Conservation (phyloP, 148 eudicot species). For the Limonium bicolor region DNA sequence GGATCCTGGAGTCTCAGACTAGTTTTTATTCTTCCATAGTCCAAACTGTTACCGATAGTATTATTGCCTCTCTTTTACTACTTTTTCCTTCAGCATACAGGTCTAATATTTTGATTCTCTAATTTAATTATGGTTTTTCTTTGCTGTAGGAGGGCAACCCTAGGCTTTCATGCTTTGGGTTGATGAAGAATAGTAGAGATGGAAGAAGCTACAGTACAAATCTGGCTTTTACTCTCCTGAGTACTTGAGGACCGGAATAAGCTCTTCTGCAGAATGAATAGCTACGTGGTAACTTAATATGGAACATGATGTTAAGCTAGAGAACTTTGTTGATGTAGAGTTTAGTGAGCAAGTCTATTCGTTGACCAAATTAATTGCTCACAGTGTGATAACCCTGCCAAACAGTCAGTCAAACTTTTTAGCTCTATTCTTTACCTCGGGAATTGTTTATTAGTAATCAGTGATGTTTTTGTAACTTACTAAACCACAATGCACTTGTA, state of each 20-base stretch:
- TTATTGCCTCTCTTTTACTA: background rate
- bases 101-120: no score
- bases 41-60: background rate
- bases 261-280: background rate
- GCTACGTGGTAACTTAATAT: no score
- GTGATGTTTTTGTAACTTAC: background rate
- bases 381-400: background rate
- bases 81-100: no score
- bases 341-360: no score
- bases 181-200: constrained; percentile 97
- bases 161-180: constrained; percentile 88
- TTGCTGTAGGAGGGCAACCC: constrained; percentile 66
- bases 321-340: no score
- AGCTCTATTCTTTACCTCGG: background rate
- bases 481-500: no score
- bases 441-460: background rate
- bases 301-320: no score
- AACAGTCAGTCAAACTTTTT: background rate
- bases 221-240: constrained; percentile 94
- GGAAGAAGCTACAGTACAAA: constrained; percentile 97
- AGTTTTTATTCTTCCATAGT: background rate
- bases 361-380: background rate
- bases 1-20: background rate
- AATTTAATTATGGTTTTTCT: background rate
- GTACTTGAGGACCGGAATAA: constrained; percentile 77